A percentile compares a stretch with the other conserved stretches of the same genome.
phyloP scores from a whole-genome alignment of 2,329 filamentous ascomycete genomes.

The Myriosclerotinia duriaeana region DNA sequence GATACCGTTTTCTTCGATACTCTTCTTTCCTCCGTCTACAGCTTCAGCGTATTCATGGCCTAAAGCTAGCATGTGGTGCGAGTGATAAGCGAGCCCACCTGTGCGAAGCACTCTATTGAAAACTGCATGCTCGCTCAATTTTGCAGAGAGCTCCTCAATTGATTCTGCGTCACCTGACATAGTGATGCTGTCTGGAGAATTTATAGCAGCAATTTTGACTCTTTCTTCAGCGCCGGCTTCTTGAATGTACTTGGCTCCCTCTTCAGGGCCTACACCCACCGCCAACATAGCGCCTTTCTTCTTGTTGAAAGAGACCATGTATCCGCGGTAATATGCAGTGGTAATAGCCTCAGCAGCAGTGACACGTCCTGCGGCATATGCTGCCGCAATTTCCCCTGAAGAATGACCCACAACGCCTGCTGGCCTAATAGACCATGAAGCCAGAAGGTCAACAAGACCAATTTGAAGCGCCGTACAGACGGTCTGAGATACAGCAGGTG shows the following conservation, averaged over 20 bases:
- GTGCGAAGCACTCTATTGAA: constrained; percentile 22
- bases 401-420: constrained; percentile 47
- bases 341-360: constrained; percentile 41
- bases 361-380: constrained; percentile 44
- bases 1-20: too few species aligned
- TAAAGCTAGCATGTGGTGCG: constrained; percentile 21
- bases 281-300: constrained; percentile 27
- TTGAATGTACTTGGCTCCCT: background rate
- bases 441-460: constrained; percentile 45
- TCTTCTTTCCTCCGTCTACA: constrained; percentile 1
- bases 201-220: constrained; percentile 34
- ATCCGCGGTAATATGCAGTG: constrained; percentile 46
- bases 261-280: constrained; percentile 20
- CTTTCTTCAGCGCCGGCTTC: background rate
- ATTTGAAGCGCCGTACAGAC: constrained; percentile 50
- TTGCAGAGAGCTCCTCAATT: background rate
- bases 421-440: constrained; percentile 44
- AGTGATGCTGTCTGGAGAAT: constrained; percentile 32
- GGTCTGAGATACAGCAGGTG: constrained; percentile 41
- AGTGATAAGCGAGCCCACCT: constrained; percentile 24
- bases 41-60: constrained; percentile 17
- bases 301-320: constrained; percentile 18
- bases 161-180: constrained; percentile 27
- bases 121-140: constrained; percentile 29
- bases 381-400: constrained; percentile 50